These are phyloP conservation scores for Aeminium ludgeri DNA, from an alignment of 495 filamentous ascomycete species.

Conservation along the genomic window DNA sequence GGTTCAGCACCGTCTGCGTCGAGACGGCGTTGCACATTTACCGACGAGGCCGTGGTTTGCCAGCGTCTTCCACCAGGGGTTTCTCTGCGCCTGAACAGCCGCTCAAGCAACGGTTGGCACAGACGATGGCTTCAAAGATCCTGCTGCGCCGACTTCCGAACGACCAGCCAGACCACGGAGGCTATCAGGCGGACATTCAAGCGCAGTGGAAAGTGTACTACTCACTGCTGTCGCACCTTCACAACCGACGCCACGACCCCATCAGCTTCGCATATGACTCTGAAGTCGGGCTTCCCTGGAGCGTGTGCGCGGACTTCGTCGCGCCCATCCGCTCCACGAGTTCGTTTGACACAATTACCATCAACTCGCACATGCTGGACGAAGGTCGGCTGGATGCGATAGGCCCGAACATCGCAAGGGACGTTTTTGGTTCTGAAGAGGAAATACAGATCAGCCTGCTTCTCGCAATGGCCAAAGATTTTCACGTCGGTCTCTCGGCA, in stretches of 20 bases:
- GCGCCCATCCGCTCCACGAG: slow-evolving; percentile 65
- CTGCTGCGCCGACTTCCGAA: slow-evolving; percentile 40
- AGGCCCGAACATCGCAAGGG: neutral
- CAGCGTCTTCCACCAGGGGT: neutral
- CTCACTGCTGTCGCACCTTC: slow-evolving; percentile 66
- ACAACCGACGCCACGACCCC: slow-evolving; percentile 66
- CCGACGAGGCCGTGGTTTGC: slow-evolving; percentile 16
- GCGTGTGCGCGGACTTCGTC: slow-evolving; percentile 61
- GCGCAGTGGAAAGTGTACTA: slow-evolving; percentile 83
- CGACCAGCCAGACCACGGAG: slow-evolving; percentile 53
- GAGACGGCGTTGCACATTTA: slow-evolving; percentile 68
- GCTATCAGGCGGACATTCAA: slow-evolving; percentile 52
- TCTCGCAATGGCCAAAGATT: slow-evolving; percentile 4
- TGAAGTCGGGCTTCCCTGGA: slow-evolving; percentile 57
- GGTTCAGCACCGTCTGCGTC: slow-evolving; percentile 58
- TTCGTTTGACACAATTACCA: slow-evolving; percentile 49
- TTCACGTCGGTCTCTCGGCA: slow-evolving; percentile 6
- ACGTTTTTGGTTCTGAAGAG: neutral
- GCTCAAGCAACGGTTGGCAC: slow-evolving; percentile 51
- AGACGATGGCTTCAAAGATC: slow-evolving; percentile 47
- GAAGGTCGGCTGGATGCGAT: neutral
- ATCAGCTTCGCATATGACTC: slow-evolving; percentile 59
- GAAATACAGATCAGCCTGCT: neutral
- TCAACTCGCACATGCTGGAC: slow-evolving; percentile 30
- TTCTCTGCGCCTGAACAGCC: slow-evolving; percentile 27